Base-by-base conservation (phyloP, 345 rosid species). In the Eucalyptus grandis region DNA sequence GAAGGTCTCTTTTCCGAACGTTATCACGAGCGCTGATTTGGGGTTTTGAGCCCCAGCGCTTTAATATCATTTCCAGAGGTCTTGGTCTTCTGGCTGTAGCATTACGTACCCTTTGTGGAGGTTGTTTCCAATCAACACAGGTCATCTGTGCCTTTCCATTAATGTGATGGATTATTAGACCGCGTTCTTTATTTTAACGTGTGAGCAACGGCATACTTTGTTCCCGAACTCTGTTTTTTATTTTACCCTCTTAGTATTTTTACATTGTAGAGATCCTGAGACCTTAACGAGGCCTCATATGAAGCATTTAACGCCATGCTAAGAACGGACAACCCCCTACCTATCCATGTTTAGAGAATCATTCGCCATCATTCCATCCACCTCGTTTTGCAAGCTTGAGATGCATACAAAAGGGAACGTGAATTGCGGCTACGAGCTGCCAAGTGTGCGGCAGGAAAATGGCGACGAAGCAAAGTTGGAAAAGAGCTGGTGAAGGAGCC, bases 201-300 rank as follows among this genome's bases (percentile, higher is more conserved):
- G 5, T 53, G 1, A 19, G 24, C 26, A 53, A 53, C 4, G 2
- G 1, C 2, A 53, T 53, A 53, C 4, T 21, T 53, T 19, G 26
- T 11, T 53, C 26, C 5, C 5, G 1, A 8, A 19, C 24, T 0
- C 5, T 53, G 1, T 53, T 53, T 53, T 53, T 22, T 1, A 53
- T 53, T 53, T 8, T 53, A 53, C 9, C 58, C 24, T 53, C 26
- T 21, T 21, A 53, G 5, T 53, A 53, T 21, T 8, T 53, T 53
- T 53, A 53, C 26, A 19, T 53, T 53, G 26, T 2, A 53, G 58
- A 21, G 58, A 53, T 53, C 26, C 11, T 4, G 58, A 53, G 26
- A 53, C 11, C 5, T 8, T 8, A 8, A 53, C 11, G 11, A 53
- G 58, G 58, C 58, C 58, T 53, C 58, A 53, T 53, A 53, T 53